Evolutionary conservation across 306 rosid species (phyloP), one percentile per base, ranked within the genome.

Genomic region (Gynostemma pentaphyllum): DNA sequence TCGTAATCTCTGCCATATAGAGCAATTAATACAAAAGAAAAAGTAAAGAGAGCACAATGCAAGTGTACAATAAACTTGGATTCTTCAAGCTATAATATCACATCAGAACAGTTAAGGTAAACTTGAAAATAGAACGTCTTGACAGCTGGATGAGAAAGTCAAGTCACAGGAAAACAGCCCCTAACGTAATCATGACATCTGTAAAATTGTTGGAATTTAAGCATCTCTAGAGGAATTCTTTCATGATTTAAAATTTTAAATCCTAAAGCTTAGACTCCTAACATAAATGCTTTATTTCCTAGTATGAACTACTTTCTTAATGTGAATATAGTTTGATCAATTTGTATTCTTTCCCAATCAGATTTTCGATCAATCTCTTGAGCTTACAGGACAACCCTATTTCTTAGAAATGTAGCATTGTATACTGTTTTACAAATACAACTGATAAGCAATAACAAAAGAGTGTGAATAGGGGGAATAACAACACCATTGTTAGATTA

Each of bases 1-100:
- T 75, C 96, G 82, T 73, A 91, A 75, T 73, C 84, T 85, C 98
- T 91, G 69, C 12, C 40, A 74, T 70, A 66, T n/a, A 68, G 66
- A 82, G 57, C 46, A 77, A 72, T 48, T 45, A 51, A 22, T 39
- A 68, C 29, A 12, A 55, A 68, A 44, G 45, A 56, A 75, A 70
- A 51, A 60, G 28, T 46, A 66, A 61, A 27, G 62, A 71, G 51
- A 50, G 30, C 47, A 41, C 53, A 29, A 55, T 9, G 18, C 11
- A 44, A n/a, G 2, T 10, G 48, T 4, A 49, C 1, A 2, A 26
- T 22, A 49, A 22, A 21, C 55, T 49, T 49, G n/a, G n/a, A n/a
- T n/a, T n/a, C n/a, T n/a, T n/a, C n/a, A n/a, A n/a, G n/a, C n/a
- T n/a, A n/a, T 7, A 7, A 32, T 7, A 32, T 32, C 37, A 32